Base-by-base conservation (phyloP, 345 rosid species). In the Hypericum androsaemum region DNA sequence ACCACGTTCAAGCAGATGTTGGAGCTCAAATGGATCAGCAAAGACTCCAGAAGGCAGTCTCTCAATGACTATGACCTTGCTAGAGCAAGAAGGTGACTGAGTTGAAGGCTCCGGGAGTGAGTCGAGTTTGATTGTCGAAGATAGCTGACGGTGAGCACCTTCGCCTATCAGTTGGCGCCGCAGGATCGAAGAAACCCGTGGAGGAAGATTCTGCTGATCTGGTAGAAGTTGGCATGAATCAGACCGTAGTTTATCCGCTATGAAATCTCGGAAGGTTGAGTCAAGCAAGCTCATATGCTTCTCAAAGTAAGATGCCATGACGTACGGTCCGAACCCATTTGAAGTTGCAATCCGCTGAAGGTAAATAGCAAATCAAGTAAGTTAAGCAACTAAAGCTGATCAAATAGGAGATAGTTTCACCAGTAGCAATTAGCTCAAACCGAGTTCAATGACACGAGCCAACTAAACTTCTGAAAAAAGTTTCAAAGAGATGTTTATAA, bases 21-120 rank as follows among this genome's bases (percentile, higher is more conserved):
- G 94, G 42, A 92, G 83, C 73, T 92, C 96, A 72, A 84, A 92
- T 5, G 89, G 95, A 51, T 90, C 95, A 58, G 95, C 88, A 60
- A 82, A 90, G 57, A 84, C 86, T 50, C 96, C 98, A 41, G 63
- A 57, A 10, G 96, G 96, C 56, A 92, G 84, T 47, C 82, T 72
- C 70, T 84, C 89, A 10, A 81, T 39, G 6, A 88, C 28, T 58
- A 83, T 58, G 8, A 73, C 67, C 71, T 88, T 66, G 54, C 77
- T 77, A 48, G 53, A 37, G 50, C 53, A 63, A 32, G 14, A 6
- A 10, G 64, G 70, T 7, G 53, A 61, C 54, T 43, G 50, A 62
- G 65, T 38, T 50, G 22, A 22, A 38, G 57, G 54, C 46, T 60
- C 54, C 43, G 64, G 63, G 32, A 59, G 59, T 45, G 56, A 52